Percentiles rank a stretch among this genome's conserved stretches.
Conservation (phyloP, 129 eudicot genomes). For the Artemisia annua region DNA sequence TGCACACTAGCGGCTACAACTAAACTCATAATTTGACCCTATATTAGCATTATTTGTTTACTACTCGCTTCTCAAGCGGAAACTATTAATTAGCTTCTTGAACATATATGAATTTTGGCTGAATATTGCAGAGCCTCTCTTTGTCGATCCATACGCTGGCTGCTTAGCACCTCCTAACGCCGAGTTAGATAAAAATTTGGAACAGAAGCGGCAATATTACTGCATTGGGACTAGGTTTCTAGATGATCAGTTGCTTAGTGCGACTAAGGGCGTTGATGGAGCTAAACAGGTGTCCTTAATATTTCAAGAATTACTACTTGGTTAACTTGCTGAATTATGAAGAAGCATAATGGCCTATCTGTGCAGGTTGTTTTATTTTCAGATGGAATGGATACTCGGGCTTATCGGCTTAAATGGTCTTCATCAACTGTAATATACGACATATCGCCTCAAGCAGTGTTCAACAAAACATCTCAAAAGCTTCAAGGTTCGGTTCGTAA, state of each 20-base stretch:
- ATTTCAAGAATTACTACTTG: neutral
- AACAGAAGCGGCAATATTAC: constrained; percentile 39
- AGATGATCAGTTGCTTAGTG: constrained; percentile 63
- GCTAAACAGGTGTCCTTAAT: constrained; percentile 60
- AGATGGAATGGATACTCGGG: constrained; percentile 98
- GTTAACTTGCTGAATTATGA: neutral
- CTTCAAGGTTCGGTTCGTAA: constrained; percentile 75
- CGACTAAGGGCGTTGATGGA: constrained; percentile 50
- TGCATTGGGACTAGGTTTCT: constrained; percentile 78
- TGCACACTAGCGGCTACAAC: too few species aligned
- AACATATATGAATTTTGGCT: neutral
- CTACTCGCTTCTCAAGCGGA: neutral
- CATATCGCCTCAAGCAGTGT: constrained; percentile 69
- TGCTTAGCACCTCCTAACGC: constrained; percentile 56
- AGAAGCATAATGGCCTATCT: neutral
- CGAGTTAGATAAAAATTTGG: constrained; percentile 15
- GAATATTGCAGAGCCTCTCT: constrained; percentile 68
- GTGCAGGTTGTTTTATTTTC: constrained; percentile 86
- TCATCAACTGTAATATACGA: constrained; percentile 72
- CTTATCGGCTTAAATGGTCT: constrained; percentile 86
- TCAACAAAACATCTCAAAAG: constrained; percentile 45
- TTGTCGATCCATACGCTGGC: constrained; percentile 73
- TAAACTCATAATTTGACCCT: too few species aligned
- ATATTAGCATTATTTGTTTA: too few species aligned
- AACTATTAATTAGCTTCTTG: too few species aligned